Percentiles rank a stretch among this genome's conserved stretches.
phyloP scores from a whole-genome alignment of 1,284 basidiomycete species.

The Trametes hirsuta region DNA sequence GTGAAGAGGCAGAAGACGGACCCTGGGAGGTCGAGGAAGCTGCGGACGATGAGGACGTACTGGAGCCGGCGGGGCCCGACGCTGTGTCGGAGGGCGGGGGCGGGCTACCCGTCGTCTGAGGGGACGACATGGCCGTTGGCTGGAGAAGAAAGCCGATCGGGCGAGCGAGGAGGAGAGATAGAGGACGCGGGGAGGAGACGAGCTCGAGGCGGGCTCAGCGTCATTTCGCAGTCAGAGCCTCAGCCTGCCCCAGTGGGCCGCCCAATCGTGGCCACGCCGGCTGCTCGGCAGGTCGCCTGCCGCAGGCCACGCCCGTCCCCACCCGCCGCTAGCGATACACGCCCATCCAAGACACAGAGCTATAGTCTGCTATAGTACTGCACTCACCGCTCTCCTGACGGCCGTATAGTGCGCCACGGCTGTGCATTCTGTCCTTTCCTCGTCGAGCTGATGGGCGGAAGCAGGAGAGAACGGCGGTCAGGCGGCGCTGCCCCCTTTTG shows the following conservation, averaged over 20 bases:
- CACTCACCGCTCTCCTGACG: slow-evolving; percentile 10
- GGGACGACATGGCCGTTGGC: slow-evolving; percentile 18
- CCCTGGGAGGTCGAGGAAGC: slow-evolving; percentile 14
- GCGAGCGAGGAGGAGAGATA: neutral
- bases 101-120: neutral
- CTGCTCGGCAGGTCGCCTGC: slow-evolving; percentile 3
- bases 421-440: neutral
- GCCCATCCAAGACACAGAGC: neutral
- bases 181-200: neutral
- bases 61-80: neutral
- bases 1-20: slow-evolving; percentile 19
- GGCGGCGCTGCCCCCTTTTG: neutral
- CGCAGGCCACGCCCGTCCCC: neutral
- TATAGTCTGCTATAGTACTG: too few relatives aligned
- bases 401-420: neutral
- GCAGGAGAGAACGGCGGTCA: neutral
- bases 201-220: neutral
- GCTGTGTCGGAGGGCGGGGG: neutral
- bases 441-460: neutral
- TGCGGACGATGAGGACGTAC: slow-evolving; percentile 9
- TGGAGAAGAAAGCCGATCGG: neutral
- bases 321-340: neutral
- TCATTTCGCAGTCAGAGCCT: slow-evolving; percentile 1
- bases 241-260: neutral
- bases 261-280: neutral